Conservation (phyloP, 2,329 filamentous ascomycete species). For the Apiospora aurea region DNA sequence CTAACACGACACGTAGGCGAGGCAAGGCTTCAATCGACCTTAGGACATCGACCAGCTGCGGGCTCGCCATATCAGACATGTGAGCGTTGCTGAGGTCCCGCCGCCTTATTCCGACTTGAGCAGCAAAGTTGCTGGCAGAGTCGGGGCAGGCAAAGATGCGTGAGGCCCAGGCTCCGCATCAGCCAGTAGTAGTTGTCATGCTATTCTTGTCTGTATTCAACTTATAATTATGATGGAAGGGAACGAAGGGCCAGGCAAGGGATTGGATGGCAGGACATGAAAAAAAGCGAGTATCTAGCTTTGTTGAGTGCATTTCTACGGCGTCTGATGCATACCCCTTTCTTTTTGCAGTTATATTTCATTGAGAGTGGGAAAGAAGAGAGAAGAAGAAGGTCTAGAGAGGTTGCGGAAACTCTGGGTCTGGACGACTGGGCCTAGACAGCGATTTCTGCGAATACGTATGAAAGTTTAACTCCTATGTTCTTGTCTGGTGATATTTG, state of each 20-base stretch:
- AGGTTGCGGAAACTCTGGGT: neutral
- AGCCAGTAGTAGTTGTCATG: neutral
- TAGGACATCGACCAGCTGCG: slow-evolving; percentile 30
- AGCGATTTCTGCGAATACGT: slow-evolving; percentile 12
- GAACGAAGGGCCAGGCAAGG: neutral
- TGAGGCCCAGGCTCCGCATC: neutral
- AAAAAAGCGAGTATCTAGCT: slow-evolving; percentile 19
- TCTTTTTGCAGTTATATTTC: slow-evolving; percentile 15
- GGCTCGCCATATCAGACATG: neutral
- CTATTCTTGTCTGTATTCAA: slow-evolving; percentile 8
- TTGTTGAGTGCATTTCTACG: slow-evolving; percentile 26
- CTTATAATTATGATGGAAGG: slow-evolving; percentile 10
- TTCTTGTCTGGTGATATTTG: neutral
- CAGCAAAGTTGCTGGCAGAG: slow-evolving; percentile 3
- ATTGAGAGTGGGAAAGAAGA: neutral
- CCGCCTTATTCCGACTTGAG: neutral
- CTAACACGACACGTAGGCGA: slow-evolving; percentile 46
- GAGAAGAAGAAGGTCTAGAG: neutral
- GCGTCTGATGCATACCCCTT: slow-evolving; percentile 25
- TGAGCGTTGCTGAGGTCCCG: neutral
- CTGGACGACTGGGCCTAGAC: neutral
- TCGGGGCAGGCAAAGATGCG: neutral
- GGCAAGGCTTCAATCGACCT: slow-evolving; percentile 58
- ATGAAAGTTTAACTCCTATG: neutral
- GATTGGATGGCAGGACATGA: slow-evolving; percentile 10